Evolutionary conservation across 352 stramenopile genomes (phyloP).

Genomic region (Phytophthora pisi): DNA sequence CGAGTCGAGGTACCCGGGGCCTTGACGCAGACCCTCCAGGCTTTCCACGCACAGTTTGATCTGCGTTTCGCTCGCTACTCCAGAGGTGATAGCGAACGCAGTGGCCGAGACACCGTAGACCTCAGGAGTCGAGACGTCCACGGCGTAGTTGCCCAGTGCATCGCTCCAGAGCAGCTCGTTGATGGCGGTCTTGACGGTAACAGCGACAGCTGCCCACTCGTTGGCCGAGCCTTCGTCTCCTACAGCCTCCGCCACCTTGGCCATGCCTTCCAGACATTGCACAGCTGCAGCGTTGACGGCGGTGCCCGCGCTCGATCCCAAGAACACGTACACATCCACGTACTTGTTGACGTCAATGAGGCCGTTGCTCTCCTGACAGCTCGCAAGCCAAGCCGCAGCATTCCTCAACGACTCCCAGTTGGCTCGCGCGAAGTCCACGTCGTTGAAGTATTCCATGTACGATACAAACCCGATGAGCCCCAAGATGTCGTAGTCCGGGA

Average conservation of each 20-base stretch:
- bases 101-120: conserved; percentile 36
- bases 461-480: conserved; percentile 36
- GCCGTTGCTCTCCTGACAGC: conserved; percentile 25
- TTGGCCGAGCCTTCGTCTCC: conserved; percentile 29
- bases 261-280: conserved; percentile 35
- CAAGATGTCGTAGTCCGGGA: conserved; percentile 42
- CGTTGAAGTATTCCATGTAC: conserved; percentile 44
- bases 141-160: conserved; percentile 27
- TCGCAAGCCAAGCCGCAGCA: conserved; percentile 22
- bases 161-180: conserved; percentile 43
- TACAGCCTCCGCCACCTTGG: conserved; percentile 21
- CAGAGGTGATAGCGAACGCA: conserved; percentile 36
- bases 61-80: conserved; percentile 35
- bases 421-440: conserved; percentile 19
- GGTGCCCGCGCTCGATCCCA: conserved; percentile 22
- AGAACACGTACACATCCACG: conserved; percentile 26
- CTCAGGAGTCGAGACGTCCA: conserved; percentile 25
- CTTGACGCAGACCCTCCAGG: conserved; percentile 31
- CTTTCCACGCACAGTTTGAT: conserved; percentile 25
- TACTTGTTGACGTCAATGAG: conserved; percentile 38
- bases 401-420: conserved; percentile 32
- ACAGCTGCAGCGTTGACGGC: conserved; percentile 36
- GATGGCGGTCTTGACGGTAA: conserved; percentile 31
- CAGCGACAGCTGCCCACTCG: conserved; percentile 15
- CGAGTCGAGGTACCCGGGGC: conserved; percentile 36